Base-by-base conservation (phyloP, 495 filamentous ascomycete genomes). In the Trichoderma virens region DNA sequence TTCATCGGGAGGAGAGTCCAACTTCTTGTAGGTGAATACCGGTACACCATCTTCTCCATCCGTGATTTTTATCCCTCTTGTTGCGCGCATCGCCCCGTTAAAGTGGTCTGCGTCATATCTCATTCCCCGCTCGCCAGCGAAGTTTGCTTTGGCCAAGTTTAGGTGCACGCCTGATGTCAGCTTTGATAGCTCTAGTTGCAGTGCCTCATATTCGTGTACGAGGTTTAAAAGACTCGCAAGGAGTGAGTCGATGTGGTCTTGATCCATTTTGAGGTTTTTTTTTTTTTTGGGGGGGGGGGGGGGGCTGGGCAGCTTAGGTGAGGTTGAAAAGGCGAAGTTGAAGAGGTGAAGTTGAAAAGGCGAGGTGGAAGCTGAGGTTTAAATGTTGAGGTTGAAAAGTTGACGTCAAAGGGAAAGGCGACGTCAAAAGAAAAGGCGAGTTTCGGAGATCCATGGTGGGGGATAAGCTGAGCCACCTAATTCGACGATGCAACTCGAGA, bases 51-150 rank as follows among this genome's bases (percentile, higher is more conserved):
- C 60, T 60, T 63, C 59, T 18, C 38, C 38, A 54, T 5, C 31
- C 34, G 23, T 51, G 20, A 78, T 65, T 2, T 23, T 35, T 13
- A 81, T 51, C 65, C 66, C 73, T 70, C 79, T 77, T 56, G 72
- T 68, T 1, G 89, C 86, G 65, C 87, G 85, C 88, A 90, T 91
- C 61, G 88, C 79, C 66, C 82, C 83, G 73, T 91, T 88, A 70
- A 88, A 92, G 71, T 83, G 82, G 65, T 90, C 87, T 60, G 77
- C 77, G 27, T 87, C 88, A 72, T 87, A 90, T 59, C 82, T 76
- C 61, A 84, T 70, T 11, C 86, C 86, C 13, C 85, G 81, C 51
- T 83, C 78, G 56, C 84, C 86, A 23, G 81, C 78, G 74, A 89
- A 91, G 72, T 91, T 91, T 54, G 89, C 88, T 62, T 87, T 83